These are phyloP conservation scores for Thalassiosira mediterranea DNA, from an alignment of 352 stramenopile genomes.

Conservation along the genomic window DNA sequence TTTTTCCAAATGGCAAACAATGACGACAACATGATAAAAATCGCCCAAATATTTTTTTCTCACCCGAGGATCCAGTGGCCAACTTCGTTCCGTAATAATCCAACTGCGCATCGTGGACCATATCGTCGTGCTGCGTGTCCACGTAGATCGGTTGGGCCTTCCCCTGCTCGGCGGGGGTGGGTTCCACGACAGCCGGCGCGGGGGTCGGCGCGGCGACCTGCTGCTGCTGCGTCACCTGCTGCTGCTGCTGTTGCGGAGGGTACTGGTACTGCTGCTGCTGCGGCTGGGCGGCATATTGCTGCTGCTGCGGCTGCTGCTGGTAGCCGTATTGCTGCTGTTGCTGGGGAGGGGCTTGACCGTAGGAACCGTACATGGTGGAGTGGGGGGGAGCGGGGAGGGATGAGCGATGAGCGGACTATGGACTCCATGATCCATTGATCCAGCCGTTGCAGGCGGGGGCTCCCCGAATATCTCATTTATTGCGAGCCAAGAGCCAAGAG, in stretches of 20 bases:
- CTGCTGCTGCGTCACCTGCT: constrained; percentile 8
- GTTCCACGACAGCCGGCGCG: background rate
- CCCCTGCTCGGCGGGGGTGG: constrained; percentile 5
- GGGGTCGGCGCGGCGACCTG: background rate
- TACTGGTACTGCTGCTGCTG: constrained; percentile 18
- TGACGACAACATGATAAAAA: constrained; percentile 5
- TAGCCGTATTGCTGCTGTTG: constrained; percentile 27
- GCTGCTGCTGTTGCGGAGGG: constrained; percentile 17
- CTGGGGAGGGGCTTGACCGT: constrained; percentile 11
- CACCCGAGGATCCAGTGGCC: constrained; percentile 96
- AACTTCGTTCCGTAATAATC: constrained; percentile 99
- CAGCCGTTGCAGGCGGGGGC: too few relatives aligned
- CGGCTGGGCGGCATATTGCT: constrained; percentile 16
- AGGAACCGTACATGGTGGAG: constrained; percentile 19
- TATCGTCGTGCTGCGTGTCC: constrained; percentile 98
- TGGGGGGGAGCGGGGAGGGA: too few relatives aligned
- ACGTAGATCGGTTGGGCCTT: constrained; percentile 78
- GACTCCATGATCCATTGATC: too few relatives aligned
- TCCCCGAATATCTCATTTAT: too few relatives aligned
- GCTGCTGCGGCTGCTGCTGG: constrained; percentile 17
- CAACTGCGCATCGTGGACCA: constrained; percentile 97
- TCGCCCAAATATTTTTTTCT: constrained; percentile 25
- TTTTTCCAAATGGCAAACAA: too few relatives aligned
- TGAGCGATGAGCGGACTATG: too few relatives aligned
- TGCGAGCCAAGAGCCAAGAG: too few relatives aligned